These are phyloP conservation scores for Leucocoprinus birnbaumii DNA, from an alignment of 768 basidiomycete species.

Conservation along the genomic window DNA sequence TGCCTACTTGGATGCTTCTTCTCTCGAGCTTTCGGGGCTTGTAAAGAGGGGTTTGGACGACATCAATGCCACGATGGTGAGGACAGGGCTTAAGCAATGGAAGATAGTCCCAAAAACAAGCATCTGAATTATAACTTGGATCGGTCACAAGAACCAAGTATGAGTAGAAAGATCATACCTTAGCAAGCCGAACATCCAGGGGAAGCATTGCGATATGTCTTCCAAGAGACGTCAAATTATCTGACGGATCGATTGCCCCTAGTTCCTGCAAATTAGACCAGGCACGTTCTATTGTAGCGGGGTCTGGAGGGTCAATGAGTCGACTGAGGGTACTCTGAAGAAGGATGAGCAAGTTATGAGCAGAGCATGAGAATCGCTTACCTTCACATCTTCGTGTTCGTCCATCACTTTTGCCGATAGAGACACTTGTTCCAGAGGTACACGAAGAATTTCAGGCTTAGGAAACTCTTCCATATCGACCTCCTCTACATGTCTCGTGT, in stretches of 20 bases:
- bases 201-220: constrained; percentile 83
- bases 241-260: constrained; percentile 67
- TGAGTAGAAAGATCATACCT: constrained; percentile 39
- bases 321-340: constrained; percentile 58
- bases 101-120: constrained; percentile 83
- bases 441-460: constrained; percentile 84
- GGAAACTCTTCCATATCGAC: constrained; percentile 71
- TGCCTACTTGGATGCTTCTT: constrained; percentile 70
- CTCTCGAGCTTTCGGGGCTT: constrained; percentile 78
- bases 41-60: constrained; percentile 88
- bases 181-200: constrained; percentile 82
- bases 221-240: constrained; percentile 77
- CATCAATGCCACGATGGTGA: constrained; percentile 79
- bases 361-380: constrained; percentile 21
- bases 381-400: constrained; percentile 77
- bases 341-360: not conserved
- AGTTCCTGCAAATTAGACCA: constrained; percentile 72
- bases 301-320: constrained; percentile 82
- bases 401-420: constrained; percentile 80
- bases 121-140: constrained; percentile 51
- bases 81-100: constrained; percentile 74
- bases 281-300: constrained; percentile 73
- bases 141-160: too few species aligned
- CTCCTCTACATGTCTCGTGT: constrained; percentile 49
- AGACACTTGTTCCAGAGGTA: constrained; percentile 80